Percentiles rank a stretch among this genome's conserved stretches.
Conservation (phyloP, 2,329 filamentous ascomycete species). For the Xylariales sp. region DNA sequence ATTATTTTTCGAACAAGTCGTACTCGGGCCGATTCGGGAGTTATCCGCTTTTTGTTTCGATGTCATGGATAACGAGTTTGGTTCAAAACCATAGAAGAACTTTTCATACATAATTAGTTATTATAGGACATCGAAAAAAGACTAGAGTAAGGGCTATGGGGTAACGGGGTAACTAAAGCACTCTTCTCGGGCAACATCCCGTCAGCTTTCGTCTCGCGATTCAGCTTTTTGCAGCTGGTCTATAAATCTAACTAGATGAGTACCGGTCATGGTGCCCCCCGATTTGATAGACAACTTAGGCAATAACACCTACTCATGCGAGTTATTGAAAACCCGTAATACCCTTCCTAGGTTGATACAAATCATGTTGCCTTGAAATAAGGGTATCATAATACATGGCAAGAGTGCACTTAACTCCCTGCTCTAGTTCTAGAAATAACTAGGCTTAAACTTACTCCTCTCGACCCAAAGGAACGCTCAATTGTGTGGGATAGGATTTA, state of each 20-base stretch:
- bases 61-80: constrained; percentile 57
- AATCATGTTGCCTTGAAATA: not conserved
- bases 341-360: not conserved
- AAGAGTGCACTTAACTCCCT: not conserved
- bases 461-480: not conserved
- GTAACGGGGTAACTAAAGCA: not conserved
- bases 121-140: not conserved
- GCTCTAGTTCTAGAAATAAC: not conserved
- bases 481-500: not conserved
- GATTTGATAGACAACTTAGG: not conserved
- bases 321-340: not conserved
- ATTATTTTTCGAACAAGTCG: constrained; percentile 62
- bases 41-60: constrained; percentile 60
- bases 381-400: not conserved
- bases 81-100: constrained; percentile 26
- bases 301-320: not conserved
- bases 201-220: not conserved
- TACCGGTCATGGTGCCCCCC: not conserved
- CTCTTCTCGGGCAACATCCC: not conserved
- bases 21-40: constrained; percentile 60
- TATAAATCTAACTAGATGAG: not conserved
- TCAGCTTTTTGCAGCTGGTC: not conserved
- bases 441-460: not conserved
- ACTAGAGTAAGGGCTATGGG: not conserved
- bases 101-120: not conserved